Conservation (phyloP, 192 early-diverging fungal species). For the Paraglomus occultum region DNA sequence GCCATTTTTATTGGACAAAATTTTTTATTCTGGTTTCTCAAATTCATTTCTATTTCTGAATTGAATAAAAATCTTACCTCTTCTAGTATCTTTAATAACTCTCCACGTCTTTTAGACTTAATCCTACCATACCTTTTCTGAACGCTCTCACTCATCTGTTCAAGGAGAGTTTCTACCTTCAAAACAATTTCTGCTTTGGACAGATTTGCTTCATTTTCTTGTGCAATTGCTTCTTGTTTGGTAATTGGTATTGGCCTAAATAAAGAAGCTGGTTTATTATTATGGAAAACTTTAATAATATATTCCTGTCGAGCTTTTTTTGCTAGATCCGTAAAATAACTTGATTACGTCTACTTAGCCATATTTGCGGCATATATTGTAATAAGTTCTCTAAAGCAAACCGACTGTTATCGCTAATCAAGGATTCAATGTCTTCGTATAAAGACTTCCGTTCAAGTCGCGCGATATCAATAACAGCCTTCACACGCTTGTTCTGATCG, state of each 20-base stretch:
- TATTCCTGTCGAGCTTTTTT: constrained; percentile 14
- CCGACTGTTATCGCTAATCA: background rate
- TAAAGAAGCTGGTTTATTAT: constrained; percentile 14
- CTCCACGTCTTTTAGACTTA: constrained; percentile 8
- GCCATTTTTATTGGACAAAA: too few species aligned
- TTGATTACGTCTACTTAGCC: constrained; percentile 6
- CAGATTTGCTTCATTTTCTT: constrained; percentile 12
- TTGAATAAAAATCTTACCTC: too few species aligned
- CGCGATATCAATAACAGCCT: too few species aligned
- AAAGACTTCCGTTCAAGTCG: too few species aligned
- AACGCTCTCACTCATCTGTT: constrained; percentile 13
- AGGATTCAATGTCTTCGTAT: too few species aligned
- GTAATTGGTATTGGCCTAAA: constrained; percentile 26
- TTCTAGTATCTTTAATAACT: constrained; percentile 12
- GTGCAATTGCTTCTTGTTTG: constrained; percentile 15
- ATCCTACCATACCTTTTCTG: constrained; percentile 5
- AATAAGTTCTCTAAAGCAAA: constrained; percentile 1
- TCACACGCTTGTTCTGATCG: too few species aligned
- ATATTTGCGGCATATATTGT: background rate
- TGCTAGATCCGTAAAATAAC: constrained; percentile 4
- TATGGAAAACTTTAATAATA: constrained; percentile 23
- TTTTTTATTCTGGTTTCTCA: too few species aligned
- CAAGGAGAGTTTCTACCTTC: constrained; percentile 22
- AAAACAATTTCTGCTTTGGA: constrained; percentile 4
- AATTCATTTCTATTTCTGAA: too few species aligned